Conservation (phyloP, 2,329 filamentous ascomycete genomes). For the Fusarium penzigii region DNA sequence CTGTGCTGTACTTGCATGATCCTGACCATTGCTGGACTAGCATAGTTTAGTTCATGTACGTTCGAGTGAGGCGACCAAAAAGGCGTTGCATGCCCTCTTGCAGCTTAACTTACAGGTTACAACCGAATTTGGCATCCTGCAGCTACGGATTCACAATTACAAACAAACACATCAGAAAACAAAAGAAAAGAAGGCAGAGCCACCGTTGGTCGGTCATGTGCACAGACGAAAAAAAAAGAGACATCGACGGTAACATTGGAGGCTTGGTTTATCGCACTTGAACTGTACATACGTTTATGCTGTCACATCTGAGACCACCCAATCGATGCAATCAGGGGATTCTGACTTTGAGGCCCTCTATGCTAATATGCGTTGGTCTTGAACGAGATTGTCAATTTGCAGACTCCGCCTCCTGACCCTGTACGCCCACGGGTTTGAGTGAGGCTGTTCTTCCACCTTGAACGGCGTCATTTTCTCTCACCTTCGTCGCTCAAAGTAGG, state of each 20-base stretch:
- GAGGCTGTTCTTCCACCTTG: not conserved
- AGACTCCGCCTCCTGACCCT: not conserved
- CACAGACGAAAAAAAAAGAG: not conserved
- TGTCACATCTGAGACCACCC: no score
- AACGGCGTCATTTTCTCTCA: no score
- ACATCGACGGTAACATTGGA: no score
- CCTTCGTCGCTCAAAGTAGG: not conserved
- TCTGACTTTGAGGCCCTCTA: no score
- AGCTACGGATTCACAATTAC: constrained; percentile 5
- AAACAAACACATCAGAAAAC: constrained; percentile 1
- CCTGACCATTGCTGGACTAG: no score
- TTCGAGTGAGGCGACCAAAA: constrained; percentile 18
- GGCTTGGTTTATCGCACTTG: no score
- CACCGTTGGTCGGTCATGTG: not conserved
- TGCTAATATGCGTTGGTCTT: no score
- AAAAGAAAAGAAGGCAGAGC: not conserved
- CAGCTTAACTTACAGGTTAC: constrained; percentile 9
- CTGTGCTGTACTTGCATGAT: no score
- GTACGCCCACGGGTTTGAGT: not conserved
- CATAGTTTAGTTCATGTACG: not conserved
- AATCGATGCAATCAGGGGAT: no score
- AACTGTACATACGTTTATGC: no score
- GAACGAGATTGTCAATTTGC: not conserved
- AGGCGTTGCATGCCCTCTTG: constrained; percentile 11
- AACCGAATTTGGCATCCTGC: constrained; percentile 21